These are phyloP conservation scores for Sporothrix pseudoabietina DNA, from an alignment of 2,329 filamentous ascomycete species.

Conservation along the genomic window DNA sequence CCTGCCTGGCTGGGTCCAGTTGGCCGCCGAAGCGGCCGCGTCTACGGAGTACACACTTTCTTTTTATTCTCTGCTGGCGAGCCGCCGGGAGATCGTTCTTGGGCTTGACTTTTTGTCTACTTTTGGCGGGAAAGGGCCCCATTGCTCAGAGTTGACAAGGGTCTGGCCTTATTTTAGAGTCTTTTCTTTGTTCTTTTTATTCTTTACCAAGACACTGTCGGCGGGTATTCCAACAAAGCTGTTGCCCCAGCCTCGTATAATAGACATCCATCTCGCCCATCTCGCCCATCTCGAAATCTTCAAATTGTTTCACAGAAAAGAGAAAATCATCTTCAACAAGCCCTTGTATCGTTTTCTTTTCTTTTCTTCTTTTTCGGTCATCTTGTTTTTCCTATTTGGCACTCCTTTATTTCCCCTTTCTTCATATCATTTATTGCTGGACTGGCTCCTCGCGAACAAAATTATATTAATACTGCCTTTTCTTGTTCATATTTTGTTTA, in stretches of 20 bases:
- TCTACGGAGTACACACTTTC: neutral
- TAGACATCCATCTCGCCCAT: slow-evolving; percentile 12
- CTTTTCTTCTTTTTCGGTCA: neutral
- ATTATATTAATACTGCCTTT: slow-evolving; percentile 1
- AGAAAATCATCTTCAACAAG: neutral
- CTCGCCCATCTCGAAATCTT: slow-evolving; percentile 1
- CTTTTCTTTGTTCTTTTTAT: slow-evolving; percentile 1
- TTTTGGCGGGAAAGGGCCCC: neutral
- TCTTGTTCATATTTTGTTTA: slow-evolving; percentile 15
- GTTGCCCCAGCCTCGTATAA: slow-evolving; percentile 22
- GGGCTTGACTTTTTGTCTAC: neutral
- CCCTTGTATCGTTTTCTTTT: neutral
- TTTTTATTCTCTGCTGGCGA: slow-evolving; percentile 14
- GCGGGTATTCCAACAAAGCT: slow-evolving; percentile 10
- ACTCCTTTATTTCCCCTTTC: neutral
- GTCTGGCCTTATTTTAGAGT: slow-evolving; percentile 26
- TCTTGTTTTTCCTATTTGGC: neutral
- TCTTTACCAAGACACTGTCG: neutral
- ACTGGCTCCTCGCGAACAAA: slow-evolving; percentile 20
- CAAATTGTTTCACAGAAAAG: neutral
- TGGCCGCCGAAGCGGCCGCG: slow-evolving; percentile 27
- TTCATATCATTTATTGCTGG: neutral
- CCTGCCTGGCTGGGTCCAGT: neutral
- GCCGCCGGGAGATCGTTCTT: slow-evolving; percentile 27
- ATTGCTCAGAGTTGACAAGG: slow-evolving; percentile 4